Evolutionary conservation across 768 basidiomycete genomes (phyloP).

Genomic region (Lentinula aciculospora): DNA sequence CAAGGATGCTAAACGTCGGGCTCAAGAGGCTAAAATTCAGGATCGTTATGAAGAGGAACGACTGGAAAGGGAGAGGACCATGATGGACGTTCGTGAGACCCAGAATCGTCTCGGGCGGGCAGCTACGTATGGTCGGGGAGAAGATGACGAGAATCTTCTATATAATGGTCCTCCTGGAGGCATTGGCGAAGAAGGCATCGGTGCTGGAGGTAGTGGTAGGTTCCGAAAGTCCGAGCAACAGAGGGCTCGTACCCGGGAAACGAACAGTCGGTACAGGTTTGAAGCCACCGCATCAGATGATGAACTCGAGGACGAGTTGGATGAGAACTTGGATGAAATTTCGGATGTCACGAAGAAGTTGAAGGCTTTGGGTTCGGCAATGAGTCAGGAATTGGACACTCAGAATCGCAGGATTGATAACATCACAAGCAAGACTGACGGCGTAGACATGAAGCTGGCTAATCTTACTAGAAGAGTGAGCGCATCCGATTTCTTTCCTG

Average conservation of each 20-base stretch:
- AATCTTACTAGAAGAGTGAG: conserved; percentile 78
- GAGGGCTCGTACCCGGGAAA: conserved; percentile 53
- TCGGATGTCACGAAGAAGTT: conserved; percentile 69
- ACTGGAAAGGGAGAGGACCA: conserved; percentile 55
- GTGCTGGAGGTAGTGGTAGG: conserved; percentile 25
- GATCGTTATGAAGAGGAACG: conserved; percentile 66
- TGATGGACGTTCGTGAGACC: conserved; percentile 62
- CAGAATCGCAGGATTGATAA: conserved; percentile 80
- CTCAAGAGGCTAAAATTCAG: conserved; percentile 61
- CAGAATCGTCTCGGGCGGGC: conserved; percentile 60
- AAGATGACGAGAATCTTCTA: conserved; percentile 23
- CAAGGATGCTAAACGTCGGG: conserved; percentile 73
- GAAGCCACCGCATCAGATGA: conserved; percentile 89
- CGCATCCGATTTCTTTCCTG: conserved; percentile 10
- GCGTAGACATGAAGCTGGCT: conserved; percentile 69
- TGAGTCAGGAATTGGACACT: conserved; percentile 82
- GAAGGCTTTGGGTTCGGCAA: conserved; percentile 72
- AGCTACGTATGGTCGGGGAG: conserved; percentile 18
- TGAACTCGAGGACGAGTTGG: conserved; percentile 91
- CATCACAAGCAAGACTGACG: conserved; percentile 74
- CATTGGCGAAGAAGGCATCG: conserved; percentile 25
- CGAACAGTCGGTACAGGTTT: conserved; percentile 83
- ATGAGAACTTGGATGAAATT: conserved; percentile 87
- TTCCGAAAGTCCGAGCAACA: conserved; percentile 47
- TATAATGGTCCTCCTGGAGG: conserved; percentile 6